Conservation (phyloP, 2,329 filamentous ascomycete species). For the Pseudogymnoascus sp. region DNA sequence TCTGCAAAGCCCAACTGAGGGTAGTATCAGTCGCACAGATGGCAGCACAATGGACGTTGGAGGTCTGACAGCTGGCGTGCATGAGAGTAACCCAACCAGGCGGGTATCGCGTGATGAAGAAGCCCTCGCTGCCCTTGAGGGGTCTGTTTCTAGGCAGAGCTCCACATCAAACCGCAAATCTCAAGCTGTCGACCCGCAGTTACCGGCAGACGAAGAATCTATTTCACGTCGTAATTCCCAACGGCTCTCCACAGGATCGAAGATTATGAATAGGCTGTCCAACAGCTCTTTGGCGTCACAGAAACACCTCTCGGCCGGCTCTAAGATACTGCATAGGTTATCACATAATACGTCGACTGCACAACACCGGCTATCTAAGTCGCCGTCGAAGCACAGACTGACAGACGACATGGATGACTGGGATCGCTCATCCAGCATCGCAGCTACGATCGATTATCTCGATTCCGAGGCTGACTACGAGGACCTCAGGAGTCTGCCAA, state of each 20-base stretch:
- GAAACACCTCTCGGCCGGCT: conserved; percentile 10
- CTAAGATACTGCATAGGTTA: conserved; percentile 20
- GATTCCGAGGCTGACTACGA: conserved; percentile 36
- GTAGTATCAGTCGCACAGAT: not conserved
- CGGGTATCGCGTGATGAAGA: conserved; percentile 8
- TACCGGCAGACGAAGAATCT: not conserved
- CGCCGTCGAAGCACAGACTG: conserved; percentile 14
- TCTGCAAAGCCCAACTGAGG: conserved; percentile 26
- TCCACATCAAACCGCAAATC: conserved; percentile 1
- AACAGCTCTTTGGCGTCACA: not conserved
- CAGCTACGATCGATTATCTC: conserved; percentile 49
- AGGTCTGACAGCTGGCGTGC: conserved; percentile 3
- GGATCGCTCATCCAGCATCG: conserved; percentile 38
- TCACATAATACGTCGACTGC: conserved; percentile 22
- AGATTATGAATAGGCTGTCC: not conserved
- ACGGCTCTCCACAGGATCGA: not conserved
- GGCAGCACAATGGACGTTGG: not conserved
- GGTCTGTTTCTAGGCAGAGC: conserved; percentile 13
- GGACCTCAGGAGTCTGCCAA: conserved; percentile 15
- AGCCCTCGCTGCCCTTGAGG: conserved; percentile 17
- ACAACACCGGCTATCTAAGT: conserved; percentile 29
- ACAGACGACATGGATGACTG: conserved; percentile 19
- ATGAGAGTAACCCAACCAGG: conserved; percentile 8
- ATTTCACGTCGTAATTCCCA: not conserved
- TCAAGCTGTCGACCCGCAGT: not conserved